phyloP scores from a whole-genome alignment of 2,329 filamentous ascomycete genomes.

The Thielaviopsis ethacetica region DNA sequence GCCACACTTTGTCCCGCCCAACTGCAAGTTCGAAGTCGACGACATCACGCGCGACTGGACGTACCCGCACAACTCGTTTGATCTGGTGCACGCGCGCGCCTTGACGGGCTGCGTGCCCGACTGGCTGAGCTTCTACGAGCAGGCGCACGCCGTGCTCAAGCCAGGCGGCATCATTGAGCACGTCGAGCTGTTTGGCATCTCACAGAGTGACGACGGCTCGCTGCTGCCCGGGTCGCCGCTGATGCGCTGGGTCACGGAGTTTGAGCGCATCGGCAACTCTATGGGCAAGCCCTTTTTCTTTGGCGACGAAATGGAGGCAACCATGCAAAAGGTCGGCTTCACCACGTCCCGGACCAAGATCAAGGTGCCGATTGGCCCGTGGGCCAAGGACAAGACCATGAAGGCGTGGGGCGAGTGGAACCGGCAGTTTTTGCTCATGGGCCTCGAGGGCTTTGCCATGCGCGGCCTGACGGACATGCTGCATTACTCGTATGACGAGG shows the following conservation, averaged over 20 bases:
- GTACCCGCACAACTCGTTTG: constrained; percentile 31
- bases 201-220: constrained; percentile 16
- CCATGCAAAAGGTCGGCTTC: constrained; percentile 14
- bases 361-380: constrained; percentile 14
- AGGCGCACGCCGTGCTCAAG: constrained; percentile 24
- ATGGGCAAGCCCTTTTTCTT: constrained; percentile 15
- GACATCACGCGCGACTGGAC: constrained; percentile 37
- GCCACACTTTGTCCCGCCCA: constrained; percentile 38
- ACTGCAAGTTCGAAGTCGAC: constrained; percentile 48
- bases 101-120: constrained; percentile 37
- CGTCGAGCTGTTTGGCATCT: constrained; percentile 10
- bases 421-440: constrained; percentile 14
- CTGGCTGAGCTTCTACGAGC: constrained; percentile 32
- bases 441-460: constrained; percentile 16
- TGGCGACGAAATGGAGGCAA: constrained; percentile 9
- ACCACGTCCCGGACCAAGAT: neutral
- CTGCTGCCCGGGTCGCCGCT: constrained; percentile 13
- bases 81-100: constrained; percentile 41
- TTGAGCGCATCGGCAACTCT: constrained; percentile 13
- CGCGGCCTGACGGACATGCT: constrained; percentile 14
- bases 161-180: constrained; percentile 13
- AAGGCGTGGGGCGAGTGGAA: constrained; percentile 17
- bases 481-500: constrained; percentile 14
- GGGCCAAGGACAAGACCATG: constrained; percentile 19
- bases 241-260: constrained; percentile 13